Evolutionary conservation across 768 basidiomycete species (phyloP).

Genomic region (Auricularia cornea): DNA sequence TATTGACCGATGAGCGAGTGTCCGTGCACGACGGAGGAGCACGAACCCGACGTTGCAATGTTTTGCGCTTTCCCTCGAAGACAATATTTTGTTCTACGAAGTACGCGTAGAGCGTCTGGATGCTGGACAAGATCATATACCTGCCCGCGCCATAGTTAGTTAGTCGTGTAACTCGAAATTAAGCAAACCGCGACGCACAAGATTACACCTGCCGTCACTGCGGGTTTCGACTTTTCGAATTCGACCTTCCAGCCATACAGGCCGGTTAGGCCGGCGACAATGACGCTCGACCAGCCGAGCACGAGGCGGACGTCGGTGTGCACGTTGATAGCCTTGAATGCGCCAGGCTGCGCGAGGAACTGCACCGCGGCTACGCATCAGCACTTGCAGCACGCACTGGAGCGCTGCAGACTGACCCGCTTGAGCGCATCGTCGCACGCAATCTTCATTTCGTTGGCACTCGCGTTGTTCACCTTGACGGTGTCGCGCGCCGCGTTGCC

Average conservation of each 20-base stretch:
- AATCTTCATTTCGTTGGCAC: constrained; percentile 41
- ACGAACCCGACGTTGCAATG: constrained; percentile 76
- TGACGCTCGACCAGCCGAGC: constrained; percentile 80
- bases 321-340: constrained; percentile 79
- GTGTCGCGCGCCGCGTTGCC: constrained; percentile 21
- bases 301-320: constrained; percentile 85
- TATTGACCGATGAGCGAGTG: constrained; percentile 2
- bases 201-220: constrained; percentile 70
- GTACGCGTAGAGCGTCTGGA: constrained; percentile 77
- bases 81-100: constrained; percentile 78
- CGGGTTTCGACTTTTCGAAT: constrained; percentile 83
- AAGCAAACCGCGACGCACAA: constrained; percentile 40
- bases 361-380: constrained; percentile 22
- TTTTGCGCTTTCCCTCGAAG: constrained; percentile 85
- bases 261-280: constrained; percentile 72
- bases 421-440: constrained; percentile 80
- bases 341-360: constrained; percentile 70
- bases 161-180: constrained; percentile 1
- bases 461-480: constrained; percentile 46
- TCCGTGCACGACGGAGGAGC: not conserved
- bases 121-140: constrained; percentile 62
- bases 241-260: constrained; percentile 80
- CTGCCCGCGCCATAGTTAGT: constrained; percentile 31
- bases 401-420: constrained; percentile 48
- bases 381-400: not conserved